phyloP scores from a whole-genome alignment of 805 yeast species.

The Aciculoconidium aculeatum region DNA sequence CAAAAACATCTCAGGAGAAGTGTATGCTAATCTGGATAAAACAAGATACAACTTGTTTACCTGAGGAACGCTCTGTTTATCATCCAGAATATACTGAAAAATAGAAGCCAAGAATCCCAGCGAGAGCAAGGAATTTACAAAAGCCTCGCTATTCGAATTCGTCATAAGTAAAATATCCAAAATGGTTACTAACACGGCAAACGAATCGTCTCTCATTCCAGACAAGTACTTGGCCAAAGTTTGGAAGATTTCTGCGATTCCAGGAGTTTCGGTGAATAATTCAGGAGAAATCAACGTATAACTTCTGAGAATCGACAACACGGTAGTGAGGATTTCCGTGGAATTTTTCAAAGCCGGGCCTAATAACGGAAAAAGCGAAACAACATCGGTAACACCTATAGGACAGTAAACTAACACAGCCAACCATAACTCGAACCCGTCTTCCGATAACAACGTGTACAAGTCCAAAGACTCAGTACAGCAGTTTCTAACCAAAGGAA shows the following conservation, averaged over 20 bases:
- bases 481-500: conserved; percentile 65
- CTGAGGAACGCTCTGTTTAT: conserved; percentile 35
- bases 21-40: conserved; percentile 32
- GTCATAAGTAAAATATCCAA: conserved; percentile 46
- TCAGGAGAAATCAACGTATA: conserved; percentile 48
- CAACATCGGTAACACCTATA: conserved; percentile 25
- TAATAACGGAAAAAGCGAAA: conserved; percentile 44
- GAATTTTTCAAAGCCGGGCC: conserved; percentile 57
- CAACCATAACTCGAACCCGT: conserved; percentile 84
- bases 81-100: conserved; percentile 36
- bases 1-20: conserved; percentile 29
- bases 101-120: conserved; percentile 43
- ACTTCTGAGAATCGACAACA: conserved; percentile 57
- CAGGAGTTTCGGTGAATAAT: conserved; percentile 27
- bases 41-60: conserved; percentile 33
- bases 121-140: conserved; percentile 27
- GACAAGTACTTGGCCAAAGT: conserved; percentile 49
- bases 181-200: conserved; percentile 47
- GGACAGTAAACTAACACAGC: conserved; percentile 61
- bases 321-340: conserved; percentile 67
- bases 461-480: conserved; percentile 38
- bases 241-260: conserved; percentile 39
- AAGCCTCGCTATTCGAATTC: conserved; percentile 17
- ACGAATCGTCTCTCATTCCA: conserved; percentile 66
- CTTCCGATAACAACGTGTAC: conserved; percentile 66